Base-by-base conservation (phyloP, 139 green algal species). In the Chlamydomonas incerta region DNA sequence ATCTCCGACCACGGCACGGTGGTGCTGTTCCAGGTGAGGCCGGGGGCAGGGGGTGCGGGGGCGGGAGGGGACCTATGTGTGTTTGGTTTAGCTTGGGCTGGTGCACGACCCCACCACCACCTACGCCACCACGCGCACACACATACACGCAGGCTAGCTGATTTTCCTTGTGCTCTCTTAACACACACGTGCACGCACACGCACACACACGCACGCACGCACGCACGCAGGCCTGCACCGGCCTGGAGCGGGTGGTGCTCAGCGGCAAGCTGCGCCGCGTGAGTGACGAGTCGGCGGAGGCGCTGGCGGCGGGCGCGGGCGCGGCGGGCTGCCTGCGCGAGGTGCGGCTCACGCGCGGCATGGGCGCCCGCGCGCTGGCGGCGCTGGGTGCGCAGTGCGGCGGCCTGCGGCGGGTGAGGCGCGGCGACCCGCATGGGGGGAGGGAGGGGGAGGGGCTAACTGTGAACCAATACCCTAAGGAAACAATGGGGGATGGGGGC, bases 1-100 rank as follows among this genome's bases (percentile, higher is more conserved):
- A 80, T 86, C 34, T 55, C 69, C 15, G 81, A 86, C 81, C 72
- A 80, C n/a, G 81, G 81, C 68, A 62, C 69, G 13, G 69, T 79
- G 3, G 57, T 86, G 20, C 81, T 86, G 4, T 86, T 80, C 57
- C 79, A 85, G 79, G 79, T 85, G 50, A 10, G 74, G 20, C 24
- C 13, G 21, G 10, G 28, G 21, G 15, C 26, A 14, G 41, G 41
- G 41, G 41, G 41, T 5, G 41, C 41, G 41, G 41, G 41, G 5
- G 55, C 2, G 21, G 18, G 18, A 10, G 55, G 18, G 55, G 55
- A n/a, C n/a, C n/a, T n/a, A 31, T 74, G 68, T 74, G 31, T 74
- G 26, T 50, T n/a, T 55, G 68, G 31, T 74, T 3, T 74, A 31
- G 50, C 17, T 74, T 52, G 34, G 17, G 37, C 2, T 74, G 68